A percentile compares a stretch with the other conserved stretches of the same genome.
Conservation (phyloP, 2,329 filamentous ascomycete species). For the Fusarium foetens region DNA sequence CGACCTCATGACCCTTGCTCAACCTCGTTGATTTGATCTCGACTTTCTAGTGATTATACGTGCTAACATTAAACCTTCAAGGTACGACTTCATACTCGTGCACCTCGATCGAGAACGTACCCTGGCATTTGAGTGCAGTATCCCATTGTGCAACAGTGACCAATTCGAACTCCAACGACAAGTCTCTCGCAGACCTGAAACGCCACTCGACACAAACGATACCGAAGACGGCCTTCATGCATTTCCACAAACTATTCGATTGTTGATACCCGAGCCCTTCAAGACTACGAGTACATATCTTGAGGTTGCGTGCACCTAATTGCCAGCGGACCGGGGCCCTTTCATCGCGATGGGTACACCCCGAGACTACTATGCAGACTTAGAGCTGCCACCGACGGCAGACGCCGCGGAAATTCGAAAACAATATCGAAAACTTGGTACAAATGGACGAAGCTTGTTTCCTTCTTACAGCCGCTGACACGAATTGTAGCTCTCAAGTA, state of each 20-base stretch:
- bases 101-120: neutral
- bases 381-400: constrained; percentile 75
- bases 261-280: constrained; percentile 2
- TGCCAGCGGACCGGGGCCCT: constrained; percentile 15
- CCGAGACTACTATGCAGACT: constrained; percentile 86
- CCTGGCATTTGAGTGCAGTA: neutral
- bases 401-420: constrained; percentile 82
- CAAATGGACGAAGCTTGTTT: constrained; percentile 27
- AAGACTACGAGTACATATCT: neutral
- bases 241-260: neutral
- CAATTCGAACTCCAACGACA: neutral
- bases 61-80: constrained; percentile 19
- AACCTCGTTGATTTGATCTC: constrained; percentile 6
- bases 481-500: constrained; percentile 76
- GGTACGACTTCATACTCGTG: neutral
- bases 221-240: constrained; percentile 11
- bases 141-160: neutral
- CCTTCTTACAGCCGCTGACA: constrained; percentile 39
- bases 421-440: constrained; percentile 85
- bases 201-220: neutral
- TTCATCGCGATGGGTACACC: constrained; percentile 52
- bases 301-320: constrained; percentile 1
- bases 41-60: neutral
- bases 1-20: neutral
- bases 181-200: neutral